phyloP scores from a whole-genome alignment of 1,139 yeast species.

The Suhomyces wounanorum region DNA sequence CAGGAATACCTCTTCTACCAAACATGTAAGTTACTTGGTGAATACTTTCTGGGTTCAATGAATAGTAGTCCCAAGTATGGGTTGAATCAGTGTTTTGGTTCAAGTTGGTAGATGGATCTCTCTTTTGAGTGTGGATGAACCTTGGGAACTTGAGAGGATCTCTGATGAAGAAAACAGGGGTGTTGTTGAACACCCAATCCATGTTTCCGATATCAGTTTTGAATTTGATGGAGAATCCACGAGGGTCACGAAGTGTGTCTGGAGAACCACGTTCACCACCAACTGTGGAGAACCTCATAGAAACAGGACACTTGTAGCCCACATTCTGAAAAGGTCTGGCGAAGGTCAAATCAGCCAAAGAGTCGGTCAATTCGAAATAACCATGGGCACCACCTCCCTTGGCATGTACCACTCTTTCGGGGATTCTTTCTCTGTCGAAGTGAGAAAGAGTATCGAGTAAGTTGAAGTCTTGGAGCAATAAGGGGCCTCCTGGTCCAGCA shows the following conservation, averaged over 20 bases:
- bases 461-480: slow-evolving; percentile 57
- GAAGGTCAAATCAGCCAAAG: slow-evolving; percentile 51
- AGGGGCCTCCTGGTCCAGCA: slow-evolving; percentile 51
- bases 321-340: slow-evolving; percentile 49
- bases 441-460: slow-evolving; percentile 59
- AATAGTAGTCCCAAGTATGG: slow-evolving; percentile 69
- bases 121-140: slow-evolving; percentile 65
- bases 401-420: slow-evolving; percentile 67
- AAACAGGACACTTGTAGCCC: slow-evolving; percentile 51
- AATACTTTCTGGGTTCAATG: slow-evolving; percentile 60
- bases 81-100: slow-evolving; percentile 60
- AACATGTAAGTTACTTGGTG: slow-evolving; percentile 67
- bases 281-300: slow-evolving; percentile 59
- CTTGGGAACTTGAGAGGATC: slow-evolving; percentile 62
- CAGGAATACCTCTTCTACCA: slow-evolving; percentile 72
- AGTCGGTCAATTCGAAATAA: slow-evolving; percentile 59
- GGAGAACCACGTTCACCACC: slow-evolving; percentile 62
- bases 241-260: slow-evolving; percentile 60
- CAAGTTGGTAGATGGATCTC: slow-evolving; percentile 79
- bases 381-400: slow-evolving; percentile 68
- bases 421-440: slow-evolving; percentile 62
- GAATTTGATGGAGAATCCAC: slow-evolving; percentile 59
- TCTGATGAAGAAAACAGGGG: slow-evolving; percentile 59
- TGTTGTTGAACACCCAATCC: slow-evolving; percentile 65
- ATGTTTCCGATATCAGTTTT: slow-evolving; percentile 61